Evolutionary conservation across 176 grass and related monocot genomes (phyloP), one percentile per base, ranked within the genome.

Genomic region (Metroxylon sagu): DNA sequence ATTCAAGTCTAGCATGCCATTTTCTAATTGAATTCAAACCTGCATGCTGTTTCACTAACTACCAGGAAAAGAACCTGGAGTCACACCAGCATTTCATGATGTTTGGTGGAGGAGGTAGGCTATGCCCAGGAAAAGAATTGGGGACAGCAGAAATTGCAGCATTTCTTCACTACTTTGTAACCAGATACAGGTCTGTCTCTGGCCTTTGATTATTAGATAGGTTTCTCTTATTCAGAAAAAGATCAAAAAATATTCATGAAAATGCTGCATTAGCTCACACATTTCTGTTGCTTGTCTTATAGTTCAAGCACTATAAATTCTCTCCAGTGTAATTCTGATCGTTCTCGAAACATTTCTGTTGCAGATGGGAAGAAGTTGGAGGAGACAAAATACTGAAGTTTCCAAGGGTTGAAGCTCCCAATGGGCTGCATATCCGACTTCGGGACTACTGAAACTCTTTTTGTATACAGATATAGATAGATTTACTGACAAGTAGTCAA

Each of bases 131-230:
- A 6, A 98, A 98, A 60, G 93, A 98, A 72, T 39, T 98, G 14
- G 93, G 93, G 27, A 92, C 70, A 2, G 87, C 57, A 3, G 93
- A 98, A 62, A 85, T 97, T n/a, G 73, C 87, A 39, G 83, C 84
- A 49, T 97, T 97, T 74, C 84, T 97, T 64, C 93, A 97, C 69
- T 74, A 97, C 72, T 97, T 97, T 23, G 74, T 97, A 5, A 97
- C 87, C 14, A 76, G 49, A 73, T 97, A 97, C 71, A 91, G 93
- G 87, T 88, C n/a, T 64, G 63, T 67, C 19, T 14, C 35, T 43
- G 35, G 8, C 35, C 35, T 43, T 43, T 12, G 35, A 43, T 43
- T 10, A 12, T 43, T 10, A 43, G 14, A 43, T 14, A 43, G 35
- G 10, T 35, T 35, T 35, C 8, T 43, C 14, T 1, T 43, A 1